Evolutionary conservation across 176 grass and related monocot genomes (phyloP).

Genomic region (Puccinellia tenuiflora): DNA sequence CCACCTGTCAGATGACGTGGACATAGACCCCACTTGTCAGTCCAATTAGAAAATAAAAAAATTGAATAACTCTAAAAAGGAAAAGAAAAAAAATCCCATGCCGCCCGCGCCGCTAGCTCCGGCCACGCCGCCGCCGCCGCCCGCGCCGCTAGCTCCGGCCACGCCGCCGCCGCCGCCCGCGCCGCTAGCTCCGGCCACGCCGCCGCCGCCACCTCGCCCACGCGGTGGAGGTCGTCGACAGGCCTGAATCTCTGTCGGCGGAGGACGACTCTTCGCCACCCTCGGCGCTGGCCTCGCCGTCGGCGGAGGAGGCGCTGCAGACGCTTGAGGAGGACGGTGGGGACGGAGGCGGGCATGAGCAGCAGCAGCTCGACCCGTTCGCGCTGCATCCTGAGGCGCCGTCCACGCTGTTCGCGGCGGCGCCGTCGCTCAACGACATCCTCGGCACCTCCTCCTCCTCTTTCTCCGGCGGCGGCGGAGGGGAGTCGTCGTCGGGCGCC

Average conservation of each 20-base stretch:
- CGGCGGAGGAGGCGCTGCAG: neutral
- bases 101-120: no score
- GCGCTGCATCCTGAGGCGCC: conserved; percentile 43
- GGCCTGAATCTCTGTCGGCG: neutral
- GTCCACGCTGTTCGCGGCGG: conserved; percentile 43
- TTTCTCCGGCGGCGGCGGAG: neutral
- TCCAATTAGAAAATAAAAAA: no score
- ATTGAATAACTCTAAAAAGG: no score
- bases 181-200: no score
- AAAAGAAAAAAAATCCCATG: no score
- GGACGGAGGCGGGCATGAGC: neutral
- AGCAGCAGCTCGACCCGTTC: conserved; percentile 45
- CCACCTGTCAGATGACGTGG: no score
- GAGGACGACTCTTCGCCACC: neutral
- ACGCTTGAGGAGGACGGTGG: neutral
- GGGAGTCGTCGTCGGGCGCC: conserved; percentile 2
- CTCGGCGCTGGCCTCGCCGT: neutral
- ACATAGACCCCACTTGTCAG: no score
- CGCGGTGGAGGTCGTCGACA: neutral
- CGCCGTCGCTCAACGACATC: conserved; percentile 70
- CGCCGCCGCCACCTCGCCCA: conserved; percentile 31
- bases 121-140: no score
- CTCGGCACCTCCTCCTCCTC: conserved; percentile 36
- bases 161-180: no score
- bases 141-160: no score